phyloP scores from a whole-genome alignment of 345 rosid genomes.

The Hibiscus syriacus region DNA sequence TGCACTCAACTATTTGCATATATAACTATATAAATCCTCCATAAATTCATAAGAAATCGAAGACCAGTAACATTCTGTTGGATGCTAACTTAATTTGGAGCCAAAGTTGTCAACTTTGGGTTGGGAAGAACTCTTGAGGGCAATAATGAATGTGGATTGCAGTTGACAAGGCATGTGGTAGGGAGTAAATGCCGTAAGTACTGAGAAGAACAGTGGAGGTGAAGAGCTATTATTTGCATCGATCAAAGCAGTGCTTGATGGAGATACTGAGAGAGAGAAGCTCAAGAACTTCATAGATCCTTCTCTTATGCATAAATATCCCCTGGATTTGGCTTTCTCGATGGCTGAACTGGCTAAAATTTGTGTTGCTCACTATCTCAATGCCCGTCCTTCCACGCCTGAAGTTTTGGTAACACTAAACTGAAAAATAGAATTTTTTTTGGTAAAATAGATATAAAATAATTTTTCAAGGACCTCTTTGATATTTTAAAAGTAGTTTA shows the following conservation, averaged over 20 bases:
- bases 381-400: conserved; percentile 46
- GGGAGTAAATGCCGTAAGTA: conserved; percentile 78
- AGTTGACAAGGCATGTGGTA: conserved; percentile 69
- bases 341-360: conserved; percentile 14
- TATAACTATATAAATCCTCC: conserved; percentile 70
- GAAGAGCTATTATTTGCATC: conserved; percentile 41
- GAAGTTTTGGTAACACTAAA: conserved; percentile 48
- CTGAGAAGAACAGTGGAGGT: conserved; percentile 37
- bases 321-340: no score
- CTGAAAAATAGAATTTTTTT: no score
- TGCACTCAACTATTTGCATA: conserved; percentile 77
- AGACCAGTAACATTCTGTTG: conserved; percentile 66
- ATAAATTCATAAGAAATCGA: conserved; percentile 74
- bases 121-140: conserved; percentile 51
- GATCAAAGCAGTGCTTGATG: conserved; percentile 52
- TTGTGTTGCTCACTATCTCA: no score
- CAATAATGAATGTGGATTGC: conserved; percentile 40
- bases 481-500: no score
- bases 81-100: conserved; percentile 64
- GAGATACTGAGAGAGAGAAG: conserved; percentile 63
- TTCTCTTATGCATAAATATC: conserved; percentile 48
- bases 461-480: no score
- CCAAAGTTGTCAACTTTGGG: conserved; percentile 74
- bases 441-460: no score
- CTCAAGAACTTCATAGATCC: conserved; percentile 58